Percentiles rank a stretch among this genome's conserved stretches.
phyloP scores from a whole-genome alignment of 352 stramenopile species.

The Pythium sukuiense region DNA sequence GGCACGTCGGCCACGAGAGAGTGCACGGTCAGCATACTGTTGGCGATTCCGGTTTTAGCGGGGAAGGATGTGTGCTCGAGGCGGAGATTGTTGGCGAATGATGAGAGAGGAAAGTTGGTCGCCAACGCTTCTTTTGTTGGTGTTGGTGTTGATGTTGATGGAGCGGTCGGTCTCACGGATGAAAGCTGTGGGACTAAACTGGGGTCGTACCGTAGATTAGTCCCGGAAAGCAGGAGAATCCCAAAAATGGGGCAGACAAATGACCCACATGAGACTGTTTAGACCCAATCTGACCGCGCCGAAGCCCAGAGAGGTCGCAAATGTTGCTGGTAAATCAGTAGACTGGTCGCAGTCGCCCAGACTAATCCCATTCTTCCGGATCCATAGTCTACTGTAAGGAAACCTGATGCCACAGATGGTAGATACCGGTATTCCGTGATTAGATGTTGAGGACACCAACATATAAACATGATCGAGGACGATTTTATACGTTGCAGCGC shows the following conservation, averaged over 20 bases:
- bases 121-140: neutral
- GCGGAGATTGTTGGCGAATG: slow-evolving; percentile 23
- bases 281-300: slow-evolving; percentile 6
- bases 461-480: slow-evolving; percentile 4
- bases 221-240: slow-evolving; percentile 3
- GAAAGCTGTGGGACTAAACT: slow-evolving; percentile 24
- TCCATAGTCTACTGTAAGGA: slow-evolving; percentile 21
- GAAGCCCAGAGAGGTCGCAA: slow-evolving; percentile 5
- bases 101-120: slow-evolving; percentile 10
- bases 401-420: slow-evolving; percentile 4
- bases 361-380: slow-evolving; percentile 11
- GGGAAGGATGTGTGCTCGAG: neutral
- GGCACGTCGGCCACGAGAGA: slow-evolving; percentile 29
- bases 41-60: neutral
- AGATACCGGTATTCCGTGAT: slow-evolving; percentile 8
- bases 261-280: slow-evolving; percentile 22
- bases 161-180: neutral
- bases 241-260: slow-evolving; percentile 16
- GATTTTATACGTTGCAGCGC: slow-evolving; percentile 17
- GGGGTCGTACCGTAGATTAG: slow-evolving; percentile 24
- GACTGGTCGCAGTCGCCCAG: neutral
- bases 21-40: slow-evolving; percentile 30
- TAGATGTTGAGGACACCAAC: neutral
- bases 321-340: slow-evolving; percentile 13
- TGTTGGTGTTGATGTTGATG: slow-evolving; percentile 2